Evolutionary conservation across 345 rosid species (phyloP).

Genomic region (Acer negundo): DNA sequence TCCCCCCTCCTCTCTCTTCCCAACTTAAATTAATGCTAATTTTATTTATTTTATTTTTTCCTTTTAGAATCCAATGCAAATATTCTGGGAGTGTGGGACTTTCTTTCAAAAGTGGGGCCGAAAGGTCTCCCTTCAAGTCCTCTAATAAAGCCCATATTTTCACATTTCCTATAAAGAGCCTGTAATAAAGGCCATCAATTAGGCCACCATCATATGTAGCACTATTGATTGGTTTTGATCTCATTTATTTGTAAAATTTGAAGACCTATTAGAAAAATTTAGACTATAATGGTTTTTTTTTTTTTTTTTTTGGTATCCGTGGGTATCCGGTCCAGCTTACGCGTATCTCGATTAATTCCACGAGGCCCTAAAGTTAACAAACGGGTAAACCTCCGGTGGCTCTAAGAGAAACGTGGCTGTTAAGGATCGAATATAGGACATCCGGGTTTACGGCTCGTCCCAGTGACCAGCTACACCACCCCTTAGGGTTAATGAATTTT

Average conservation of each 20-base stretch:
- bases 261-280: background rate
- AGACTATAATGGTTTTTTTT: too few species aligned
- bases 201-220: background rate
- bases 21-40: background rate
- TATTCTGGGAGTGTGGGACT: background rate
- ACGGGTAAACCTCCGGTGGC: too few species aligned
- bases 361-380: too few species aligned
- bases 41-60: background rate
- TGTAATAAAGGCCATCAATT: background rate
- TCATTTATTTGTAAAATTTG: background rate
- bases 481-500: too few species aligned
- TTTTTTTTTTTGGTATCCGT: too few species aligned
- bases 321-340: too few species aligned
- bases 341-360: too few species aligned
- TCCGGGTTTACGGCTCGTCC: too few species aligned
- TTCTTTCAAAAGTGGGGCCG: slow-evolving; percentile 16
- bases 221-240: background rate
- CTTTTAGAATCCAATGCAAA: slow-evolving; percentile 18
- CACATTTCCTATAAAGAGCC: background rate
- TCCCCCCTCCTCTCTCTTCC: too few species aligned
- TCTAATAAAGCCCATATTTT: background rate
- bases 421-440: too few species aligned
- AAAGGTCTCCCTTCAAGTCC: background rate
- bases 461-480: too few species aligned
- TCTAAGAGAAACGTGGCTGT: too few species aligned